phyloP scores from a whole-genome alignment of 2,329 filamentous ascomycete genomes.

The Aureobasidium pullulans region DNA sequence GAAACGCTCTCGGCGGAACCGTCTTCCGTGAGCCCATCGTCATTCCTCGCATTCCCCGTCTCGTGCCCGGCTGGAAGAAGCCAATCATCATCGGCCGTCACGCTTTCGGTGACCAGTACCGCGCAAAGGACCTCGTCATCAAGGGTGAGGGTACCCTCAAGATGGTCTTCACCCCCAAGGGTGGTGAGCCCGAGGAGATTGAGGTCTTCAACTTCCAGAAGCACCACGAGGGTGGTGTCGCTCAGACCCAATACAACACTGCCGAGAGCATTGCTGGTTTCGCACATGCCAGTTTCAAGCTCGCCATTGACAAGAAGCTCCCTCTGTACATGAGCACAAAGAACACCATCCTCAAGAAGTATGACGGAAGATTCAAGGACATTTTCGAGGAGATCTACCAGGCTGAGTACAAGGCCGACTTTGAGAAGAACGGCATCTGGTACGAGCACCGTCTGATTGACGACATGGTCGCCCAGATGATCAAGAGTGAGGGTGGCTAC shows the following conservation, averaged over 20 bases:
- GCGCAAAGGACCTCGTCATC: conserved; percentile 85
- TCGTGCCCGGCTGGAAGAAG: conserved; percentile 96
- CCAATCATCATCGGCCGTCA: conserved; percentile 98
- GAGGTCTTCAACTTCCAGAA: conserved; percentile 86
- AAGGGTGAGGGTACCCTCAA: conserved; percentile 78
- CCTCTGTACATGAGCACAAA: conserved; percentile 99
- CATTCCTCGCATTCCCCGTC: conserved; percentile 83
- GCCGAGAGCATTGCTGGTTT: conserved; percentile 92
- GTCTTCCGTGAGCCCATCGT: conserved; percentile 99
- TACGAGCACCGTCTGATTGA: conserved; percentile 99
- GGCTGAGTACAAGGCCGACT: conserved; percentile 73
- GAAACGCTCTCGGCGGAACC: conserved; percentile 73
- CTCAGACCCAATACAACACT: conserved; percentile 97
- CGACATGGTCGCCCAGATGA: conserved; percentile 99
- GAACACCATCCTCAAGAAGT: conserved; percentile 99
- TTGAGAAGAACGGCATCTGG: conserved; percentile 91
- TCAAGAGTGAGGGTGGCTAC: conserved; percentile 95
- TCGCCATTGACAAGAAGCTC: conserved; percentile 75
- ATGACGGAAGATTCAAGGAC: conserved; percentile 98
- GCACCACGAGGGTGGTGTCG: conserved; percentile 64
- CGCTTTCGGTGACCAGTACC: conserved; percentile 97
- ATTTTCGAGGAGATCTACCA: conserved; percentile 98
- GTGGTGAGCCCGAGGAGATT: conserved; percentile 74
- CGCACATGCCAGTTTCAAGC: conserved; percentile 93
- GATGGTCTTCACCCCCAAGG: conserved; percentile 86